Conservation (phyloP, 768 basidiomycete species). For the Boletus barrowsii region DNA sequence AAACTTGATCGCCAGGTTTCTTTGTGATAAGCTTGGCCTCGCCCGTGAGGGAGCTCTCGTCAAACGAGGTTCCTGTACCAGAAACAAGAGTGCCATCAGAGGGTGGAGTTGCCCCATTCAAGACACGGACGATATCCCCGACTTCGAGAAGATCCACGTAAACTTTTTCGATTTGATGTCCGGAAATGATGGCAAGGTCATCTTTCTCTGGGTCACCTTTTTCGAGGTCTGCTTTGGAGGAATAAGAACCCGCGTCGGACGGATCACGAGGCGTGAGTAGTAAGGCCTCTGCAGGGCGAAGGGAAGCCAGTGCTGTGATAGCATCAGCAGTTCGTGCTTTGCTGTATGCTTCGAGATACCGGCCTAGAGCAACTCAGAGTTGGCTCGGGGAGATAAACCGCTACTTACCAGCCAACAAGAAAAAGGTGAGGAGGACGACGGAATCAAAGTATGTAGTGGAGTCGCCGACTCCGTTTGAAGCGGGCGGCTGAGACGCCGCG, state of each 20-base stretch:
- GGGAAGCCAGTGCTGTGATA: conserved; percentile 59
- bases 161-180: conserved; percentile 38
- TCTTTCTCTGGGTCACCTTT: conserved; percentile 34
- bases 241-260: conserved; percentile 2
- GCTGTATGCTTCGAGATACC: conserved; percentile 63
- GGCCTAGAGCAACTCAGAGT: conserved; percentile 38
- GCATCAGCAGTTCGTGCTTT: conserved; percentile 73
- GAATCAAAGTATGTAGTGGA: conserved; percentile 79
- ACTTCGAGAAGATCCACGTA: conserved; percentile 66
- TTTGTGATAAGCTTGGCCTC: conserved; percentile 68
- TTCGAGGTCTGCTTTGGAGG: conserved; percentile 31
- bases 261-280: conserved; percentile 37
- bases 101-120: conserved; percentile 70
- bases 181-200: conserved; percentile 8
- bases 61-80: conserved; percentile 50
- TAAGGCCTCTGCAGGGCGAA: conserved; percentile 63
- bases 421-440: conserved; percentile 77
- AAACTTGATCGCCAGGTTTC: conserved; percentile 57
- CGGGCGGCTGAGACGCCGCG: conserved; percentile 43
- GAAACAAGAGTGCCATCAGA: conserved; percentile 67
- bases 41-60: conserved; percentile 85
- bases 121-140: conserved; percentile 75
- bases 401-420: conserved; percentile 62
- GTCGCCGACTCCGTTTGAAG: conserved; percentile 41
- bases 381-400: neutral